Percentiles rank a stretch among this genome's conserved stretches.
Conservation (phyloP, 306 rosid species). For the Styphnolobium japonicum region DNA sequence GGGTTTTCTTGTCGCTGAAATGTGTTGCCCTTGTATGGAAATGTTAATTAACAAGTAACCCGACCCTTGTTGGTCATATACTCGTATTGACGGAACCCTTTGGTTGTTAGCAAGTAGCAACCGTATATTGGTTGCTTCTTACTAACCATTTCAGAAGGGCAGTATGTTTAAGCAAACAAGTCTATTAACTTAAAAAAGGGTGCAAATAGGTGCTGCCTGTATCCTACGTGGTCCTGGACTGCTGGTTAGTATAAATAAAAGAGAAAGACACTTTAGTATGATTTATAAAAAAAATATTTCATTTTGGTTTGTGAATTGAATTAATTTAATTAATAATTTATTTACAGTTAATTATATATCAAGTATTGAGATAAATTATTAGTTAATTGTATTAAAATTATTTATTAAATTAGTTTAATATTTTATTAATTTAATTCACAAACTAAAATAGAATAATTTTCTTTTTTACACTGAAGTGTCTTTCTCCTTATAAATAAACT, state of each 20-base stretch:
- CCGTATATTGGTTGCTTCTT: constrained; percentile 26
- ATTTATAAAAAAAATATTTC: no score
- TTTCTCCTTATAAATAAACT: no score
- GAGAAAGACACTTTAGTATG: no score
- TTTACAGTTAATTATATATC: no score
- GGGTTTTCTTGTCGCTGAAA: neutral
- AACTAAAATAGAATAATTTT: no score
- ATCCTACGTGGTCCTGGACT: neutral
- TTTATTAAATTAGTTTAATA: no score
- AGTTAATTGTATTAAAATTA: no score
- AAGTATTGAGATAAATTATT: no score
- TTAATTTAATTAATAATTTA: no score
- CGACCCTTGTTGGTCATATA: constrained; percentile 17
- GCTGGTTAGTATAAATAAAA: neutral
- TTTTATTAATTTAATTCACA: no score
- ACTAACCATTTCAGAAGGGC: constrained; percentile 33
- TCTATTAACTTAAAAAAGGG: neutral
- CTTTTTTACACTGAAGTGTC: no score
- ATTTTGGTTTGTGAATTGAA: no score
- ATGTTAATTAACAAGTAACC: constrained; percentile 29
- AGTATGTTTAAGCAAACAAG: constrained; percentile 20
- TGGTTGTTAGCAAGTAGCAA: constrained; percentile 43
- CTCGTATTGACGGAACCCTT: constrained; percentile 31
- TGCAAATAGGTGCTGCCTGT: neutral
- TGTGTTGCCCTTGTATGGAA: constrained; percentile 7